Base-by-base conservation (phyloP, 768 basidiomycete species). In the Flagelloscypha sp. region DNA sequence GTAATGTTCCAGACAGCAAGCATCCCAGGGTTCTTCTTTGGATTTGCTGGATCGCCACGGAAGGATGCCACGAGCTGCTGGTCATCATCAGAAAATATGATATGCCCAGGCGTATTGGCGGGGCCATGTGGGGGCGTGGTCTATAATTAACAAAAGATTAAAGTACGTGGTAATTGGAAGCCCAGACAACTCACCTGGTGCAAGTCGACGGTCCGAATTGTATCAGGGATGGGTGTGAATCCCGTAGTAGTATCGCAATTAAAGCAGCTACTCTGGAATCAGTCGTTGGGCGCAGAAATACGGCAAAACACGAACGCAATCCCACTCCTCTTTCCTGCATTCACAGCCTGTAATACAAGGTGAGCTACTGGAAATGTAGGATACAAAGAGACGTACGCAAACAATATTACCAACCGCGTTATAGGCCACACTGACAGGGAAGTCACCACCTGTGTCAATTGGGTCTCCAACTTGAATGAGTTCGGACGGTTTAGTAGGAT, bases 141-240 rank as follows among this genome's bases (percentile, higher is more conserved):
- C 37, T 24, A 18, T 15, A 5, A 31, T 13, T 27, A 1, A 21
- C 15, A 16, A 17, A 36, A 12, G 69, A n/a, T n/a, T n/a, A n/a
- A n/a, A n/a, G n/a, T n/a, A n/a, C n/a, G n/a, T n/a, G n/a, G n/a
- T n/a, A n/a, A n/a, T n/a, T n/a, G n/a, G n/a, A n/a, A n/a, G n/a
- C n/a, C n/a, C n/a, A n/a, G n/a, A n/a, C n/a, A n/a, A n/a, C n/a
- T 69, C 6, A 70, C 70, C 48, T 72, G 72, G 47, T 69, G 67
- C 37, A 73, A 50, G 21, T 52, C 50, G 20, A 72, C 54, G 12
- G 62, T 50, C 27, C 71, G 65, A 8, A 60, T 52, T 5, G 67
- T 64, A 53, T 63, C 62, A 19, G 56, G 35, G 13, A 65, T 56
- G 7, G 62, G 50, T 16, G 54, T 40, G 18, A 72, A 57, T 15